Percentiles rank a stretch among this genome's conserved stretches.
Conservation (phyloP, 306 rosid species). For the Fragaria iinumae region DNA sequence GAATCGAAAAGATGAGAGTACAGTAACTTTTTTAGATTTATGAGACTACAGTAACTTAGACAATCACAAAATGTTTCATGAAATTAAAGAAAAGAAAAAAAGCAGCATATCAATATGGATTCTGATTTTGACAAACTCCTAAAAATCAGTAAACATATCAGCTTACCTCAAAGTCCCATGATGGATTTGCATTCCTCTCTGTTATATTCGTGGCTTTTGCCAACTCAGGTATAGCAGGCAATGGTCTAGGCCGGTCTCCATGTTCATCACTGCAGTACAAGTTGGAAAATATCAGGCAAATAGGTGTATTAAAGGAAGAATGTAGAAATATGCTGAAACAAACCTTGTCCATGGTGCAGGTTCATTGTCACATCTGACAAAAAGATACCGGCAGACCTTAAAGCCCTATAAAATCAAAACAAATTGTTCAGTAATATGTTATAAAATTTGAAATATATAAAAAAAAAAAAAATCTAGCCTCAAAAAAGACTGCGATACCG, state of each 20-base stretch:
- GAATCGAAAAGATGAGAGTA: neutral
- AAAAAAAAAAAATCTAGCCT: neutral
- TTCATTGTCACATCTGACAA: slow-evolving; percentile 76
- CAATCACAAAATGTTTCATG: neutral
- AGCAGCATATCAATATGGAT: too few relatives aligned
- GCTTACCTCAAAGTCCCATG: slow-evolving; percentile 74
- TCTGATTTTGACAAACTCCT: too few relatives aligned
- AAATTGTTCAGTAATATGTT: slow-evolving; percentile 1
- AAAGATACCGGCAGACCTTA: slow-evolving; percentile 65
- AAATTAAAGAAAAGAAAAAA: neutral
- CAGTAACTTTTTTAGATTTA: too few relatives aligned
- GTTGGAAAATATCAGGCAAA: slow-evolving; percentile 10
- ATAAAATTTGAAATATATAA: neutral
- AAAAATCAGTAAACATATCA: neutral
- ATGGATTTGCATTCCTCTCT: slow-evolving; percentile 48
- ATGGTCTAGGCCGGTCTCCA: slow-evolving; percentile 61
- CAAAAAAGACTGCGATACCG: neutral
- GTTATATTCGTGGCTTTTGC: slow-evolving; percentile 44
- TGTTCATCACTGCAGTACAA: slow-evolving; percentile 48
- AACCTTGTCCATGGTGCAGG: slow-evolving; percentile 84
- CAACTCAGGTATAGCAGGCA: slow-evolving; percentile 52
- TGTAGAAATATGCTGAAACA: slow-evolving; percentile 7
- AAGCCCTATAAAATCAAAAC: slow-evolving; percentile 46
- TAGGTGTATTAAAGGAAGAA: neutral
- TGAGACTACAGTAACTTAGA: neutral